phyloP scores from a whole-genome alignment of 345 rosid species.

The Aurinia saxatilis region DNA sequence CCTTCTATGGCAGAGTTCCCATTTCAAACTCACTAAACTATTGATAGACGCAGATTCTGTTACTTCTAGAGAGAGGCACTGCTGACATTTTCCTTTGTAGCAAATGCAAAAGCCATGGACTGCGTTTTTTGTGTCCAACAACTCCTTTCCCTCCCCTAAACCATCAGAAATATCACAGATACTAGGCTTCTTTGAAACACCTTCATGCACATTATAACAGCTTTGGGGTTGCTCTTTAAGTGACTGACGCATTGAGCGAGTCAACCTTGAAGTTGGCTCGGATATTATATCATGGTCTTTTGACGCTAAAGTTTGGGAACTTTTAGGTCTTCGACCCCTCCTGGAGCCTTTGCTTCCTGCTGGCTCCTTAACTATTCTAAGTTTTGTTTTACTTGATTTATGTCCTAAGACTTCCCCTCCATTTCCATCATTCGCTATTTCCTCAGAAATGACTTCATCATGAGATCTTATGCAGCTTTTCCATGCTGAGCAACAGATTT shows the following conservation, averaged over 20 bases:
- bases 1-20: constrained; percentile 66
- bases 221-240: constrained; percentile 37
- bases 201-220: constrained; percentile 26
- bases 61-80: constrained; percentile 42
- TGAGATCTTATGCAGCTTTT: constrained; percentile 39
- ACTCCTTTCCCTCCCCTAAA: constrained; percentile 19
- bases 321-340: constrained; percentile 41
- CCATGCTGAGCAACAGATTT: constrained; percentile 53
- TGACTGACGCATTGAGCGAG: constrained; percentile 67
- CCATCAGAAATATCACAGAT: constrained; percentile 17
- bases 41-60: constrained; percentile 42
- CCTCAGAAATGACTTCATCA: constrained; percentile 25
- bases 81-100: constrained; percentile 51
- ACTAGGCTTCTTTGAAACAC: constrained; percentile 22
- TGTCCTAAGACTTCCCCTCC: constrained; percentile 2
- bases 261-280: constrained; percentile 46
- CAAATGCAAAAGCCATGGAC: constrained; percentile 43
- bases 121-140: constrained; percentile 27
- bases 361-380: constrained; percentile 18
- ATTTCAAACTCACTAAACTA: constrained; percentile 40
- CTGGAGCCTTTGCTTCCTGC: constrained; percentile 33
- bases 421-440: not conserved
- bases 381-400: constrained; percentile 20
- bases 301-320: constrained; percentile 24
- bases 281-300: constrained; percentile 37